Conservation (phyloP, 148 eudicot genomes). For the Camellia lanceoleosa region DNA sequence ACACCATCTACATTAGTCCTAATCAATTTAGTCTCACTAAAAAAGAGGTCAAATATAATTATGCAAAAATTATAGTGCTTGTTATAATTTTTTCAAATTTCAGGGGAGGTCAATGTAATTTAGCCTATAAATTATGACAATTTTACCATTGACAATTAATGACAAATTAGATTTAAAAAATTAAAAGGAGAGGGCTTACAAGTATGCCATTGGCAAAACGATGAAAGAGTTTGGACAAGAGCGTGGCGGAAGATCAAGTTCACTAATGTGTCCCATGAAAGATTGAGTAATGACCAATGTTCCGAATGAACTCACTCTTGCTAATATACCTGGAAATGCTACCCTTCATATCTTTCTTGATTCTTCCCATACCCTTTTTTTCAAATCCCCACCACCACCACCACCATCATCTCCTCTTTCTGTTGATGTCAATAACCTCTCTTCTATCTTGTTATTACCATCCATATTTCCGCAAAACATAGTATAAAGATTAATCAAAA, state of each 20-base stretch:
- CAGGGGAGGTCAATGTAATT: no score
- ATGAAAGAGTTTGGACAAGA: conserved; percentile 52
- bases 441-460: conserved; percentile 20
- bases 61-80: no score
- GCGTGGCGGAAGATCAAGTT: conserved; percentile 67
- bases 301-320: conserved; percentile 53
- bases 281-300: conserved; percentile 63
- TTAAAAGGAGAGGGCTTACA: conserved; percentile 25
- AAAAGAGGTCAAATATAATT: no score
- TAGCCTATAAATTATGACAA: no score
- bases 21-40: no score
- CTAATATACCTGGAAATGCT: conserved; percentile 56
- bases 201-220: conserved; percentile 59
- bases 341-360: conserved; percentile 58
- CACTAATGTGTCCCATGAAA: conserved; percentile 53
- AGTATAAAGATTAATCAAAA: neutral
- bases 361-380: conserved; percentile 43
- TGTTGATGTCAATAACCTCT: conserved; percentile 31
- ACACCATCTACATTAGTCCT: no score
- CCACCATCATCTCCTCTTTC: conserved; percentile 10
- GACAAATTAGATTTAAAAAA: neutral
- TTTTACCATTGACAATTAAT: neutral
- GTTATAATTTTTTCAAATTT: no score
- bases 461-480: neutral
- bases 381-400: conserved; percentile 25